Percentiles rank a stretch among this genome's conserved stretches.
These are phyloP conservation scores for Telfairia occidentalis DNA, from an alignment of 331 rosid species.

Conservation along the genomic window DNA sequence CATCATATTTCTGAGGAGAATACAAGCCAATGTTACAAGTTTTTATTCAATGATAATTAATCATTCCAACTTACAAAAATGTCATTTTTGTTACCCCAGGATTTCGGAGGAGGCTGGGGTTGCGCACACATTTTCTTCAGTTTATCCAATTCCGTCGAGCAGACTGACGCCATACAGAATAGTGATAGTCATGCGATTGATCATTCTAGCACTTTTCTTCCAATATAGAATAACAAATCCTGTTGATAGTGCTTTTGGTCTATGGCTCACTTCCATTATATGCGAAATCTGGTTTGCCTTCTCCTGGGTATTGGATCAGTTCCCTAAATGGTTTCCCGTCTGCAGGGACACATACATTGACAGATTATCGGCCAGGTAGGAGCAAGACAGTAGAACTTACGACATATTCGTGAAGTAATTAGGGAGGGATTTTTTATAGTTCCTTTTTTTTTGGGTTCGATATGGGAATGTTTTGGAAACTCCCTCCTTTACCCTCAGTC, in stretches of 20 bases:
- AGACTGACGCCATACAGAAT: conserved; percentile 66
- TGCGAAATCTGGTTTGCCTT: conserved; percentile 98
- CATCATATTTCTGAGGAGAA: neutral
- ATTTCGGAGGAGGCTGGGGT: conserved; percentile 27
- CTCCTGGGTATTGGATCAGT: conserved; percentile 97
- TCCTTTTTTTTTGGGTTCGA: neutral
- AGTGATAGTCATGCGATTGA: conserved; percentile 48
- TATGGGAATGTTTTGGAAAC: neutral
- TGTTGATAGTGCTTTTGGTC: conserved; percentile 85
- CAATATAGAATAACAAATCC: conserved; percentile 86
- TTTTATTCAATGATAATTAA: neutral
- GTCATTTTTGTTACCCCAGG: conserved; percentile 20
- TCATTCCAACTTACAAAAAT: neutral
- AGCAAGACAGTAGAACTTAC: neutral
- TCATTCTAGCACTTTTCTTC: conserved; percentile 82
- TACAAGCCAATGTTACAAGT: neutral
- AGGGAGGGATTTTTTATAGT: neutral
- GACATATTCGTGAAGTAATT: neutral
- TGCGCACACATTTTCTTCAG: conserved; percentile 47
- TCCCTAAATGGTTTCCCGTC: conserved; percentile 94
- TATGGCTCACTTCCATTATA: conserved; percentile 88
- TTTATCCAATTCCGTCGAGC: conserved; percentile 49
- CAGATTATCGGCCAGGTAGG: conserved; percentile 70
- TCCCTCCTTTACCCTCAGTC: neutral
- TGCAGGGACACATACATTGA: conserved; percentile 54